Conservation (phyloP, 768 basidiomycete genomes). For the Boletales sp. region DNA sequence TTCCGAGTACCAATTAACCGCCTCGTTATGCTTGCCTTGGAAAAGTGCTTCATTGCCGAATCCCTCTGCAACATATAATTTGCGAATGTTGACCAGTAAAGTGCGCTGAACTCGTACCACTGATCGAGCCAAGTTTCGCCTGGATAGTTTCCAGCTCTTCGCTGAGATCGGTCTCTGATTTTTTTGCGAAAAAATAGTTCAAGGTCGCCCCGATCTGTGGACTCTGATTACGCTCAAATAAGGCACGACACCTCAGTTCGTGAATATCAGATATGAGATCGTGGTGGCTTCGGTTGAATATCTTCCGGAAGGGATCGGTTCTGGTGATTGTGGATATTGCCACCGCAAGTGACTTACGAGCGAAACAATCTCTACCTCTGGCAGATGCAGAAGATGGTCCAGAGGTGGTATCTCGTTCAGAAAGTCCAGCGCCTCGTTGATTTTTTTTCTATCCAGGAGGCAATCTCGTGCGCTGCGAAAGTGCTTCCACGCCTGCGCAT, state of each 20-base stretch:
- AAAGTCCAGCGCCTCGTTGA: not conserved
- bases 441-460: not conserved
- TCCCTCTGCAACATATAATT: slow-evolving; percentile 1
- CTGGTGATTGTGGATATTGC: not conserved
- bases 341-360: slow-evolving; percentile 3
- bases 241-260: slow-evolving; percentile 3
- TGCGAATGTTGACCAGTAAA: too few species aligned
- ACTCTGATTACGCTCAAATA: not conserved
- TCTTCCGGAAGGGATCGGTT: slow-evolving; percentile 1
- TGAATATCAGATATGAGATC: slow-evolving; percentile 9
- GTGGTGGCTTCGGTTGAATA: slow-evolving; percentile 9
- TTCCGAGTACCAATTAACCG: slow-evolving; percentile 12
- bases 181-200: not conserved
- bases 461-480: not conserved
- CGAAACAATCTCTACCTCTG: not conserved
- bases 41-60: slow-evolving; percentile 10
- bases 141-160: slow-evolving; percentile 7
- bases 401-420: slow-evolving; percentile 1
- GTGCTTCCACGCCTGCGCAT: slow-evolving; percentile 1
- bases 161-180: not conserved
- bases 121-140: slow-evolving; percentile 7
- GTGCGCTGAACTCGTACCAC: slow-evolving; percentile 4
- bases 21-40: not conserved
- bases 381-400: not conserved
- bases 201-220: not conserved